phyloP scores from a whole-genome alignment of 1,139 yeast species.

The Yamadazyma trypodendri region DNA sequence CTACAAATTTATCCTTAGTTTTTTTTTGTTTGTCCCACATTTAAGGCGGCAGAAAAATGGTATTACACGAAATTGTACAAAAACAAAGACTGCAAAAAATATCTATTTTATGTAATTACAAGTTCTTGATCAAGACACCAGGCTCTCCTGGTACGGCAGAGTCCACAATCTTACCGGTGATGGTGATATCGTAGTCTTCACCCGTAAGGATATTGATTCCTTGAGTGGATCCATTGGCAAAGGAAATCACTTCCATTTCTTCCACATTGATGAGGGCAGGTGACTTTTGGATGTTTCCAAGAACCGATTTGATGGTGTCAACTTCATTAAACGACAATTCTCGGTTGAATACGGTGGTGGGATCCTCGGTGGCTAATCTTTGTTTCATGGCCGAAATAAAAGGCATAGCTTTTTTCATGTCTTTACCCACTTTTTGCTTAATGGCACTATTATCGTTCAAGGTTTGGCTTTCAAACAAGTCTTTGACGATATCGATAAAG shows the following conservation, averaged over 20 bases:
- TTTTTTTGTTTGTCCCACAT: neutral
- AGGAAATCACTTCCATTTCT: constrained; percentile 53
- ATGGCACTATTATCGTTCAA: constrained; percentile 62
- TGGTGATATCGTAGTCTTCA: constrained; percentile 61
- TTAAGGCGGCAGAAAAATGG: neutral
- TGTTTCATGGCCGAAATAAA: constrained; percentile 83
- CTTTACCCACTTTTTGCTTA: constrained; percentile 66
- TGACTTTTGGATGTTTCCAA: constrained; percentile 57
- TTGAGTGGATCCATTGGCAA: constrained; percentile 58
- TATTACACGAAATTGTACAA: neutral
- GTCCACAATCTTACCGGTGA: constrained; percentile 70
- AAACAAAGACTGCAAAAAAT: no score
- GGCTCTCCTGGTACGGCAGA: constrained; percentile 93
- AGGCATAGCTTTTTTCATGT: constrained; percentile 97
- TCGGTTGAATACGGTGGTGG: constrained; percentile 81
- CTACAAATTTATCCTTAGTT: neutral
- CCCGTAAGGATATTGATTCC: constrained; percentile 72
- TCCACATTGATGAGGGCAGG: constrained; percentile 62
- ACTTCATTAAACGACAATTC: constrained; percentile 80
- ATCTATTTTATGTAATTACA: no score
- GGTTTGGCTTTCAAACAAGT: constrained; percentile 63
- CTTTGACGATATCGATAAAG: constrained; percentile 81
- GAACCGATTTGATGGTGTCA: constrained; percentile 59
- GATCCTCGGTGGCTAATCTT: constrained; percentile 66
- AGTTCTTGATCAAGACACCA: constrained; percentile 73